Conservation (phyloP, 495 filamentous ascomycete genomes). For the Neurospora sp. region DNA sequence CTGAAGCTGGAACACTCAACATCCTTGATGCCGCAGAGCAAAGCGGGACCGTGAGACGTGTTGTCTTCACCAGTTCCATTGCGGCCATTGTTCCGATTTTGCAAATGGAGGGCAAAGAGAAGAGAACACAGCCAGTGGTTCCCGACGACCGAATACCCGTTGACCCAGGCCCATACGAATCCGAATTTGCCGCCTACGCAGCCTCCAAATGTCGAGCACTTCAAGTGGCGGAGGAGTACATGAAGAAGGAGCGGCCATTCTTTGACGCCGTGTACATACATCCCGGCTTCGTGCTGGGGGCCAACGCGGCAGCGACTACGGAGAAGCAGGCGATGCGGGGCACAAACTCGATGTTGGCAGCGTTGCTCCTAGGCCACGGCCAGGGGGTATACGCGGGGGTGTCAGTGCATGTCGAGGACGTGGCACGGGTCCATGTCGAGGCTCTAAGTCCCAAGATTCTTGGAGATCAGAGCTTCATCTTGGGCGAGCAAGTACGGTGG, state of each 20-base stretch:
- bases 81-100: conserved; percentile 22
- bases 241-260: conserved; percentile 26
- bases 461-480: conserved; percentile 31
- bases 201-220: conserved; percentile 35
- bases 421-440: conserved; percentile 32
- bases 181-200: conserved; percentile 27
- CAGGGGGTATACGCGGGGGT: conserved; percentile 22
- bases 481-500: conserved; percentile 27
- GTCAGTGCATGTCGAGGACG: conserved; percentile 34
- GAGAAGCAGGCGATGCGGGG: conserved; percentile 24
- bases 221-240: conserved; percentile 31
- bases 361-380: conserved; percentile 23
- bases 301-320: conserved; percentile 30
- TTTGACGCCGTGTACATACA: conserved; percentile 40
- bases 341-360: conserved; percentile 27
- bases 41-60: conserved; percentile 53
- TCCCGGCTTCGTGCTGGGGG: conserved; percentile 36
- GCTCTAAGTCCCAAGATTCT: conserved; percentile 29
- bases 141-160: conserved; percentile 21
- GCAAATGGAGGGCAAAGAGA: conserved; percentile 14
- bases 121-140: conserved; percentile 6
- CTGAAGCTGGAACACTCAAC: conserved; percentile 63
- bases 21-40: conserved; percentile 58
- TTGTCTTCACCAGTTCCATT: conserved; percentile 43
- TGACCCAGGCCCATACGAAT: conserved; percentile 26